These are phyloP conservation scores for Styphnolobium japonicum DNA, from an alignment of 306 rosid genomes.

Conservation along the genomic window DNA sequence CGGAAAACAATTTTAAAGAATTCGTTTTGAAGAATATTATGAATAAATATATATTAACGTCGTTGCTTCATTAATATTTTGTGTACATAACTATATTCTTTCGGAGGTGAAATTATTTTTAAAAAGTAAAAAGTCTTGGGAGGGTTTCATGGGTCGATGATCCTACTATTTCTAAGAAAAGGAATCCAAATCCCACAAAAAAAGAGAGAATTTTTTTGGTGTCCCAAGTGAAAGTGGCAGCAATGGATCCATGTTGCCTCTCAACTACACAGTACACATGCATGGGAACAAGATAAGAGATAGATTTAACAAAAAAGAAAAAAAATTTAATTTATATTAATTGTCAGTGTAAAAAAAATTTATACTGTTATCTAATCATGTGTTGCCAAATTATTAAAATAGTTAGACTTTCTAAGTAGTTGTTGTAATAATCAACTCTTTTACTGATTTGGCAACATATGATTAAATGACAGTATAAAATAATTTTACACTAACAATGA, in stretches of 20 bases:
- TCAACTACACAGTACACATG: conserved; percentile 33
- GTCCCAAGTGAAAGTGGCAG: conserved; percentile 24
- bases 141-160: not conserved
- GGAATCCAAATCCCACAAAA: conserved; percentile 24
- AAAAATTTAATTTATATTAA: too few species aligned
- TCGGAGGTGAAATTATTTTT: not conserved
- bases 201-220: not conserved
- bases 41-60: not conserved
- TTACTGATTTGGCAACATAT: too few species aligned
- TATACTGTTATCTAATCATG: too few species aligned
- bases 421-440: too few species aligned
- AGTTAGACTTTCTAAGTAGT: too few species aligned
- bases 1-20: not conserved
- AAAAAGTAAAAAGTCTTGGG: not conserved
- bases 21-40: not conserved
- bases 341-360: too few species aligned
- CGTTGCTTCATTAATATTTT: not conserved
- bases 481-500: too few species aligned
- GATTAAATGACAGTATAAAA: too few species aligned
- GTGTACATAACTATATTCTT: too few species aligned
- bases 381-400: too few species aligned
- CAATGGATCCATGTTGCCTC: conserved; percentile 30
- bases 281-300: not conserved
- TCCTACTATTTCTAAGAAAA: not conserved
- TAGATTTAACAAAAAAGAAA: too few species aligned